Evolutionary conservation across 2,329 filamentous ascomycete genomes (phyloP).

Genomic region (Epichloe coenophiala): DNA sequence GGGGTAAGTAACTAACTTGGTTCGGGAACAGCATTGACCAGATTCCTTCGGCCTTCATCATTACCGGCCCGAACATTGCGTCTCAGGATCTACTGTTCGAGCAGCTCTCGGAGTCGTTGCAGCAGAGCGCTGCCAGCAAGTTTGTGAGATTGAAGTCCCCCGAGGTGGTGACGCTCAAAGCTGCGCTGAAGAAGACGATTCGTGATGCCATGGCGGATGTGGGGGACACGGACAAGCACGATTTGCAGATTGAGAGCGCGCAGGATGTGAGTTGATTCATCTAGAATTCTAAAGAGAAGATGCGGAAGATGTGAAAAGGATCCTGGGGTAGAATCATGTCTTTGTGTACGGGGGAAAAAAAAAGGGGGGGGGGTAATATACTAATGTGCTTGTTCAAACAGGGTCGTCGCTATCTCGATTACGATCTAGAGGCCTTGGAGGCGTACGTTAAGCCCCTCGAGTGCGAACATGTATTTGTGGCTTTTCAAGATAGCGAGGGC

Average conservation of each 20-base stretch:
- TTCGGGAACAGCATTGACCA: slow-evolving; percentile 24
- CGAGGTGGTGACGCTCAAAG: slow-evolving; percentile 63
- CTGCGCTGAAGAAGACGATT: slow-evolving; percentile 59
- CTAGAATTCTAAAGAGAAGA: too few species aligned
- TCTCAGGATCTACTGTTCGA: slow-evolving; percentile 62
- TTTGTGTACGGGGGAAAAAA: too few species aligned
- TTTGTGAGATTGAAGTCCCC: slow-evolving; percentile 56
- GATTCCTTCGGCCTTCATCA: slow-evolving; percentile 57
- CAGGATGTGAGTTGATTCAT: slow-evolving; percentile 30
- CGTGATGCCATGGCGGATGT: slow-evolving; percentile 42
- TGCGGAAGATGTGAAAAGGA: too few species aligned
- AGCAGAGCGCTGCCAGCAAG: slow-evolving; percentile 31
- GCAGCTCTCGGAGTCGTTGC: slow-evolving; percentile 49
- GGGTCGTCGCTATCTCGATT: slow-evolving; percentile 57
- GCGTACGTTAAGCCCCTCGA: slow-evolving; percentile 40
- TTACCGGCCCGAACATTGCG: slow-evolving; percentile 67
- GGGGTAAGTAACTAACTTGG: too few species aligned
- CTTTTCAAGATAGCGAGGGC: slow-evolving; percentile 70
- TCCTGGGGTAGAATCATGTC: too few species aligned
- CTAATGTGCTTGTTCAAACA: slow-evolving; percentile 13
- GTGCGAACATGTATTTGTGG: slow-evolving; percentile 51
- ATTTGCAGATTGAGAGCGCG: slow-evolving; percentile 29
- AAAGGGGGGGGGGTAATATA: too few species aligned
- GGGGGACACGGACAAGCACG: slow-evolving; percentile 44
- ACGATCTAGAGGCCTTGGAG: slow-evolving; percentile 61